A percentile compares a stretch with the other conserved stretches of the same genome.
These are phyloP conservation scores for Conringia planisiliqua DNA, from an alignment of 345 rosid species.

Conservation along the genomic window DNA sequence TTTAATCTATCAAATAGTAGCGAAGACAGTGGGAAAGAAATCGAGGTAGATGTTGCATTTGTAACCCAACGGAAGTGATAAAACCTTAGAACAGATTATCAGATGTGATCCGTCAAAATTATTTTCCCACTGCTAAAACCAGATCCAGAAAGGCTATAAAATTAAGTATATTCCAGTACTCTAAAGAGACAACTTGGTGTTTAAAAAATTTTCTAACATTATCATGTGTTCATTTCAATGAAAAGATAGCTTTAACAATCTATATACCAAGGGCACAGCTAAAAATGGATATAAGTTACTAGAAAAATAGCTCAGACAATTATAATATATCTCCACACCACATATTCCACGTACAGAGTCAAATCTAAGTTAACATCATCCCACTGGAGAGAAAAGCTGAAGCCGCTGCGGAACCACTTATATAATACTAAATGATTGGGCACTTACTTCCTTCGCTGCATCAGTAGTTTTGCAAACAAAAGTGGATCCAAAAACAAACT, in stretches of 20 bases:
- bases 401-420: neutral
- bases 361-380: neutral
- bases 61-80: neutral
- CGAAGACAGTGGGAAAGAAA: neutral
- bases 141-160: neutral
- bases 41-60: conserved; percentile 1
- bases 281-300: conserved; percentile 2
- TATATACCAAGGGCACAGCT: neutral
- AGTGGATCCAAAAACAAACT: conserved; percentile 90
- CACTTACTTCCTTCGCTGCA: conserved; percentile 85
- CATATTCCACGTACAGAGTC: neutral
- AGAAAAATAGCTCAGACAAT: neutral
- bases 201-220: neutral
- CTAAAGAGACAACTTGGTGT: neutral
- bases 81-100: neutral
- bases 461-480: conserved; percentile 86
- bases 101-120: neutral
- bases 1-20: neutral
- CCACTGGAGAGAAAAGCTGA: neutral
- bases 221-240: neutral
- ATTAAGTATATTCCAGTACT: neutral
- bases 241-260: neutral
- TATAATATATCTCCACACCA: neutral
- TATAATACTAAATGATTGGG: neutral
- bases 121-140: neutral